Base-by-base conservation (phyloP, 768 basidiomycete species). In the Russula vinacea region DNA sequence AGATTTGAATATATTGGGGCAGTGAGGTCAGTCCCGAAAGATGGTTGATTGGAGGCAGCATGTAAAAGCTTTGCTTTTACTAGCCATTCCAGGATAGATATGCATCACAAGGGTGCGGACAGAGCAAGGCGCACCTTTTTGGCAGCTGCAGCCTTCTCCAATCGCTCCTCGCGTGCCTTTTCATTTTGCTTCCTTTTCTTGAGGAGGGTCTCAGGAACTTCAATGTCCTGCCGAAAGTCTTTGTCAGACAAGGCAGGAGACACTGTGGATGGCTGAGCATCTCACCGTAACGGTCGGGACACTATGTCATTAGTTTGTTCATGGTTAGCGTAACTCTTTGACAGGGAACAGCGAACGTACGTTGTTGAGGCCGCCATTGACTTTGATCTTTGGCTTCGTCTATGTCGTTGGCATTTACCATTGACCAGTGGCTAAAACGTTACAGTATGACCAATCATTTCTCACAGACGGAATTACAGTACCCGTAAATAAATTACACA, bases 201-300 rank as follows among this genome's bases (percentile, higher is more conserved):
- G 82, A 98, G 92, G 82, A 98, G 88, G 75, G 95, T 98, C 88
- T 97, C 95, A 77, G 95, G 95, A 80, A 96, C 95, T 86, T 95
- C 90, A 76, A 97, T 87, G 74, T 87, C 85, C 91, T 93, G 72
- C 66, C 56, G 32, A 11, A 47, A 29, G 24, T 54, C 37, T 56
- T 35, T 44, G 44, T 64, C 54, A 67, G 66, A 60, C 54, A 52
- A 57, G 50, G 40, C 35, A 2, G 22, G n/a, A 61, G 47, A 47
- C 26, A 54, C 47, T 50, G 35, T 61, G 11, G 42, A 40, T 16
- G 42, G 59, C 11, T 24, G 53, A n/a, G 22, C 49, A 9, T 40
- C 58, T 63, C 39, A 63, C 64, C 56, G 53, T 29, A 39, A 54
- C 55, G 37, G 51, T 54, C 29, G 40, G 37, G 19, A 61, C 56